Conservation (phyloP, 148 eudicot genomes). For the Persicaria tinctoria region DNA sequence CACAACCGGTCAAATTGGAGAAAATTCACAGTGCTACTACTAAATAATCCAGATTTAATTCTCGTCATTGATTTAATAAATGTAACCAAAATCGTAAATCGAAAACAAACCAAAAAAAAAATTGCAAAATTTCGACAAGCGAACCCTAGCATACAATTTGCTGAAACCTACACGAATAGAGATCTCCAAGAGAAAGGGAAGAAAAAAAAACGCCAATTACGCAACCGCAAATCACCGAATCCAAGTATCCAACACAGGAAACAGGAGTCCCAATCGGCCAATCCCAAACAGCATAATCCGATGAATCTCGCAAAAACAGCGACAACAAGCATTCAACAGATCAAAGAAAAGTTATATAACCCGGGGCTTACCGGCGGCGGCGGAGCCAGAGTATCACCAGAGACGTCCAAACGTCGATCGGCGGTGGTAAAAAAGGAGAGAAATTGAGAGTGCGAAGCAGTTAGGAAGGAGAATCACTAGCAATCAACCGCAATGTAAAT, state of each 20-base stretch:
- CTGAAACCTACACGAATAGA: neutral
- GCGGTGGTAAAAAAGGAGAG: neutral
- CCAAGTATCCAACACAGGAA: neutral
- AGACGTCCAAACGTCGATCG: neutral
- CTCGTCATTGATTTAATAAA: neutral
- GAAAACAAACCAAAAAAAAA: neutral
- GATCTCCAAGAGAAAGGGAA: neutral
- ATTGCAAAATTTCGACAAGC: neutral
- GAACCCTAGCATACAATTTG: neutral
- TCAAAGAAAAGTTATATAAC: neutral
- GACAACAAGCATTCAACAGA: neutral
- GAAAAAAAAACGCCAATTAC: neutral
- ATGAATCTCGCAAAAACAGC: neutral
- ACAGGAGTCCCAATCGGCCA: neutral
- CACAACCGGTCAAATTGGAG: neutral
- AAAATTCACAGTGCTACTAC: neutral
- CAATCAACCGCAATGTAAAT: neutral
- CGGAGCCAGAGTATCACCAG: neutral
- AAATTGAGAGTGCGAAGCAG: neutral
- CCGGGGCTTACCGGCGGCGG: neutral
- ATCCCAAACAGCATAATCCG: neutral
- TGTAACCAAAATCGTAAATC: neutral
- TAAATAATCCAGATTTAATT: neutral
- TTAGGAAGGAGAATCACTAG: neutral
- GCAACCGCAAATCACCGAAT: neutral